These are phyloP conservation scores for Dipteronia dyeriana DNA, from an alignment of 345 rosid genomes.

Conservation along the genomic window DNA sequence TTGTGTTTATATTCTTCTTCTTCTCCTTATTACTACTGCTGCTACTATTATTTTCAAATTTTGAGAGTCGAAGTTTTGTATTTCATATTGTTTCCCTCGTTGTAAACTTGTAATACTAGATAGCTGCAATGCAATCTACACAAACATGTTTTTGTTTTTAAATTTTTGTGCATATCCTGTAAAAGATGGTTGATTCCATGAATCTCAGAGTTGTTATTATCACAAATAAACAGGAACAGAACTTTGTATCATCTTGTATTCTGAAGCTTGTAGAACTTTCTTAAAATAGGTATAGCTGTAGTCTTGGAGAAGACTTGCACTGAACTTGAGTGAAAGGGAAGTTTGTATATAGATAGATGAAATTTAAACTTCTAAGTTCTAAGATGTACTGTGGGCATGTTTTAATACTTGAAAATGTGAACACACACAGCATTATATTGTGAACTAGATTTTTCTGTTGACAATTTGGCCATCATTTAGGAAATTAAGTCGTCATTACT, in stretches of 20 bases:
- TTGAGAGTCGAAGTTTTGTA: background rate
- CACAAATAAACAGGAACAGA: background rate
- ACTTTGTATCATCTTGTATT: background rate
- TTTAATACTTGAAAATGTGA: constrained; percentile 4
- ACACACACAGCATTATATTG: background rate
- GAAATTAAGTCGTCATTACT: constrained; percentile 4
- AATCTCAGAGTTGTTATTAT: background rate
- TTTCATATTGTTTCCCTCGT: background rate
- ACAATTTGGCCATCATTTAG: background rate
- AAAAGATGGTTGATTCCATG: background rate
- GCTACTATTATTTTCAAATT: background rate
- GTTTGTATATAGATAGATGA: background rate
- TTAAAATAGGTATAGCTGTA: background rate
- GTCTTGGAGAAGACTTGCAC: background rate
- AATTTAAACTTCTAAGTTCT: background rate
- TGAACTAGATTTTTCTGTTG: background rate
- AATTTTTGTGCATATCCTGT: too few species aligned
- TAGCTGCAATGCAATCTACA: too few species aligned
- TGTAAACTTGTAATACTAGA: background rate
- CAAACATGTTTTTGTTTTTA: too few species aligned
- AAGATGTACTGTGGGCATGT: background rate
- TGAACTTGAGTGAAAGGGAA: background rate
- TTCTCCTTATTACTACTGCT: background rate
- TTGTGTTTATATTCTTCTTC: background rate
- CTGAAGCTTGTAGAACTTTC: constrained; percentile 7